A percentile compares a stretch with the other conserved stretches of the same genome.
These are phyloP conservation scores for Ganoderma resinaceum DNA, from an alignment of 1,284 basidiomycete genomes.

Conservation along the genomic window DNA sequence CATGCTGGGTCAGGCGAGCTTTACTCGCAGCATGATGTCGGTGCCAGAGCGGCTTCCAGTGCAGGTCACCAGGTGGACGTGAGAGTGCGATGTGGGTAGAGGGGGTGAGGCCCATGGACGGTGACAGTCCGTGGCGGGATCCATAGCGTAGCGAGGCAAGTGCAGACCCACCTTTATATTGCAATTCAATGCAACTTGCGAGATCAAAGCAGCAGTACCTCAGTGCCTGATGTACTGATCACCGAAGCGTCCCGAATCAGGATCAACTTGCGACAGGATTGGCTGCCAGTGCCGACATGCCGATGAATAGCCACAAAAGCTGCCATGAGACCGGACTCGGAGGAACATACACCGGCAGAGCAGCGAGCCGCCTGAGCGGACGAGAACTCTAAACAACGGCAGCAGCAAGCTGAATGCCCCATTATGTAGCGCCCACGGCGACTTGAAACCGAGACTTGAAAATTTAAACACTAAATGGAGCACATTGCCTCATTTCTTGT, in stretches of 20 bases:
- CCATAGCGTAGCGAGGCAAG: not conserved
- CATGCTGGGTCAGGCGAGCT: not conserved
- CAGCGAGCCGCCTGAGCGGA: not conserved
- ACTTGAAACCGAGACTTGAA: not conserved
- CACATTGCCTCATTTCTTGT: not conserved
- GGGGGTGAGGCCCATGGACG: not conserved
- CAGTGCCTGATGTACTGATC: not conserved
- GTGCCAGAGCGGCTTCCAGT: not conserved
- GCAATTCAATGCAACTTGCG: not conserved
- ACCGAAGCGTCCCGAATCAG: not conserved
- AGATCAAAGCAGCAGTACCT: not conserved
- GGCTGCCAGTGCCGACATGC: not conserved
- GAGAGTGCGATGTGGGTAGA: not conserved
- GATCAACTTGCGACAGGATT: not conserved
- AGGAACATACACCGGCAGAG: not conserved
- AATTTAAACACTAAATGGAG: too few species aligned
- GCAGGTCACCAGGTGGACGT: not conserved
- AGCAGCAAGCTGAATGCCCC: not conserved
- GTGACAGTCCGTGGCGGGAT: not conserved
- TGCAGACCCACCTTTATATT: not conserved
- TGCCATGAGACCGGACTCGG: not conserved
- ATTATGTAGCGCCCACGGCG: not conserved
- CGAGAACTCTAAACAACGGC: not conserved
- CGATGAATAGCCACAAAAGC: not conserved
- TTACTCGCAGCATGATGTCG: not conserved